Conservation (phyloP, 768 basidiomycete species). For the Steccherinum ochraceum region DNA sequence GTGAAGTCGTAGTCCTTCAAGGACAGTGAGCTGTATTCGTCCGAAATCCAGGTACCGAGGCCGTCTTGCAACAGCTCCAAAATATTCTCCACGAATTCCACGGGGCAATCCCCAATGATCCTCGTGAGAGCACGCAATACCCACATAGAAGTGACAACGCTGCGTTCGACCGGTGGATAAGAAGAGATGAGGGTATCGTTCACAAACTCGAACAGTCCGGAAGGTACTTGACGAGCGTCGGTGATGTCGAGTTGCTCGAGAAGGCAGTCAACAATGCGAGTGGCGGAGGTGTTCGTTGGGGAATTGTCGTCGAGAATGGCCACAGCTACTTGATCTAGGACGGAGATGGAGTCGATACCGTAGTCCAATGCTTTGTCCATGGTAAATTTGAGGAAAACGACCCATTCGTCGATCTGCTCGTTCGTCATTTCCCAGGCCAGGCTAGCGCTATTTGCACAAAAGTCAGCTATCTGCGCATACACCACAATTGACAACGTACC, state of each 20-base stretch:
- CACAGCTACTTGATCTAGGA: slow-evolving; percentile 53
- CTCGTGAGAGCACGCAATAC: slow-evolving; percentile 49
- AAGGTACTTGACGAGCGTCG: slow-evolving; percentile 48
- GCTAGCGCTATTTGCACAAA: slow-evolving; percentile 16
- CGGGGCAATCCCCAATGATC: slow-evolving; percentile 51
- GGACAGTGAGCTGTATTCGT: slow-evolving; percentile 45
- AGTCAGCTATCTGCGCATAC: background rate
- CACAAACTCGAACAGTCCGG: slow-evolving; percentile 48
- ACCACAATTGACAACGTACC: slow-evolving; percentile 30
- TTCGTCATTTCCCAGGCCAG: slow-evolving; percentile 44
- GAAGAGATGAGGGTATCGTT: slow-evolving; percentile 52
- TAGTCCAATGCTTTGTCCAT: slow-evolving; percentile 55
- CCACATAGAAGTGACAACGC: slow-evolving; percentile 54
- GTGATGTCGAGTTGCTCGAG: slow-evolving; percentile 46
- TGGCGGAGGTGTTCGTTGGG: slow-evolving; percentile 33
- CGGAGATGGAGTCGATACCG: slow-evolving; percentile 43
- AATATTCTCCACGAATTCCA: slow-evolving; percentile 36
- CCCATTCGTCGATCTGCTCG: slow-evolving; percentile 56
- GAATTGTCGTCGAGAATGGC: slow-evolving; percentile 35
- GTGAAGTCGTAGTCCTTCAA: slow-evolving; percentile 53
- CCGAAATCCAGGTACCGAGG: slow-evolving; percentile 55
- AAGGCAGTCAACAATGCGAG: slow-evolving; percentile 57
- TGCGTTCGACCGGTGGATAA: slow-evolving; percentile 59
- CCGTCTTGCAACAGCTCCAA: slow-evolving; percentile 49
- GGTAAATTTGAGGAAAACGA: slow-evolving; percentile 44